Base-by-base conservation (phyloP, 768 basidiomycete species). In the Cytidiella melzeri region DNA sequence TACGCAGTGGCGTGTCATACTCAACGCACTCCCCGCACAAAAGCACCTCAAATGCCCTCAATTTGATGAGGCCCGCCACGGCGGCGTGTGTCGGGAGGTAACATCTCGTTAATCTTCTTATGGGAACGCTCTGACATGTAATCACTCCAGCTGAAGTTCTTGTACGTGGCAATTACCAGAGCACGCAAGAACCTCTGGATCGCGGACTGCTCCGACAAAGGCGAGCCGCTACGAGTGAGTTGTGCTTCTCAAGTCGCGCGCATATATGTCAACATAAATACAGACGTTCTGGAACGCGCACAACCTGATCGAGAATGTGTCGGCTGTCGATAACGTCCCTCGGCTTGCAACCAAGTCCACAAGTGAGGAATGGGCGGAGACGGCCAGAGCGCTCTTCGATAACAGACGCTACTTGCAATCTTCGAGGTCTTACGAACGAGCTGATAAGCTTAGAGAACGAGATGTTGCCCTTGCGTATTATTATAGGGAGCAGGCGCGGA, bases 181-280 rank as follows among this genome's bases (percentile, higher is more conserved):
- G 83, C 84, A 1, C 72, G 81, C 34, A 82, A 80, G 48, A 82
- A 84, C 45, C 58, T 87, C 5, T 84, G 85, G 83, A 78, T 87
- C 18, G 75, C 76, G 1, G 86, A 87, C 59, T 71, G 68, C 27
- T 84, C 83, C 0, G 64, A 69, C 1, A 78, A 73, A 50, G 69
- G 74, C 13, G 74, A 79, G 36, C 74, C 81, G 1, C 78, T 84
- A 76, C 68, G 73, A 55, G 83, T 84, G 42, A 40, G 73, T 59
- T 19, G 68, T 27, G 57, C 55, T 21, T 68, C 80, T 47, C 19
- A 11, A 24, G 3, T 15, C 25, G 43, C 45, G 23, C 73, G 79
- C 34, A 54, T 67, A 34, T 70, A 80, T 1, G 64, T 69, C 1
- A 73, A 80, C 10, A 69, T 74, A 2, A 69, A 73, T 45, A 13